phyloP scores from a whole-genome alignment of 2,329 filamentous ascomycete species.

The Trichophyton equinum region DNA sequence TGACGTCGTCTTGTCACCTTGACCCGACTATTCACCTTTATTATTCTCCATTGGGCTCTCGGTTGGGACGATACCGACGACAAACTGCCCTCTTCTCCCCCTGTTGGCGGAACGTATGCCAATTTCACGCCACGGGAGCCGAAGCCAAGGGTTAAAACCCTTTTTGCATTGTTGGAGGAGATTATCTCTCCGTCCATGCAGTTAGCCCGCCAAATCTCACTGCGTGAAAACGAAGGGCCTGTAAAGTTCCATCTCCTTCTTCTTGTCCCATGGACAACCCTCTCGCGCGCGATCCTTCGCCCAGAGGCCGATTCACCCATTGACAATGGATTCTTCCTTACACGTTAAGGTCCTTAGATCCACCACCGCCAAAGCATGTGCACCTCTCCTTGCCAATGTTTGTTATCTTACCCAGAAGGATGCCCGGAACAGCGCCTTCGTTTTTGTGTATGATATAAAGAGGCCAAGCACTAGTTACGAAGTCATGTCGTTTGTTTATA shows the following conservation, averaged over 20 bases:
- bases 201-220: neutral
- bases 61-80: neutral
- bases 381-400: neutral
- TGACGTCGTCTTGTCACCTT: neutral
- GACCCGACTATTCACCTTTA: neutral
- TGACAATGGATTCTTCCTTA: neutral
- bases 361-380: neutral
- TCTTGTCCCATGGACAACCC: neutral
- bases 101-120: neutral
- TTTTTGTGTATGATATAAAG: neutral
- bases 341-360: neutral
- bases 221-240: neutral
- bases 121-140: neutral
- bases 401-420: neutral
- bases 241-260: neutral
- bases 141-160: neutral
- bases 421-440: neutral
- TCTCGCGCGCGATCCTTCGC: neutral
- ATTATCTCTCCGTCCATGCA: neutral
- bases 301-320: neutral
- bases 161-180: neutral
- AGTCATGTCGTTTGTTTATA: neutral
- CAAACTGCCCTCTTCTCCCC: neutral
- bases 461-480: constrained; percentile 2
- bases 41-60: neutral